Conservation (phyloP, 495 filamentous ascomycete species). For the Xylaria scruposa region DNA sequence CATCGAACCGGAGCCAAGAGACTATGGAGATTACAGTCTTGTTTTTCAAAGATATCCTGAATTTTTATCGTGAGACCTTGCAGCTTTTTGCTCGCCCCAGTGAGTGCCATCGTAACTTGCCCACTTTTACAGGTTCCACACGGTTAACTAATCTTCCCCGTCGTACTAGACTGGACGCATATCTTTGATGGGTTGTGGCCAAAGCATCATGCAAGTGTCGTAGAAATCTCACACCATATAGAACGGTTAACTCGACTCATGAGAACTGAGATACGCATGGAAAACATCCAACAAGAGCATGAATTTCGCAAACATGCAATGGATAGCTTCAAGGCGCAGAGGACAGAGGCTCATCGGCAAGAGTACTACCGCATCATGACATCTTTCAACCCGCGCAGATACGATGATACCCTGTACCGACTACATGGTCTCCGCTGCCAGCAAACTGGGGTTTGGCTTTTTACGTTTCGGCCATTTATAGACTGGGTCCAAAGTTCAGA, state of each 20-base stretch:
- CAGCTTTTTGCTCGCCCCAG: not conserved
- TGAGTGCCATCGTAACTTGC: not conserved
- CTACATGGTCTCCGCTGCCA: not conserved
- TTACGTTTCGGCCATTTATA: not conserved
- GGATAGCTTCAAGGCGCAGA: slow-evolving; percentile 19
- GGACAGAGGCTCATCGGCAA: not conserved
- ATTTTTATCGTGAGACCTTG: not conserved
- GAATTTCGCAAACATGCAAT: slow-evolving; percentile 23
- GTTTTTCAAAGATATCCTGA: not conserved
- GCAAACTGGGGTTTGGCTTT: not conserved
- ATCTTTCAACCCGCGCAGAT: not conserved
- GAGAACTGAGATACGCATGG: slow-evolving; percentile 32
- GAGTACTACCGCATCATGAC: not conserved
- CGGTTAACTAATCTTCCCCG: not conserved
- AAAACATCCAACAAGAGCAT: slow-evolving; percentile 36
- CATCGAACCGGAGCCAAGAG: not conserved
- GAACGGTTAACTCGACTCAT: slow-evolving; percentile 29
- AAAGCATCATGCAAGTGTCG: not conserved
- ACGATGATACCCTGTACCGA: not conserved
- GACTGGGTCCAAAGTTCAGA: not conserved
- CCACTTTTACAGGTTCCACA: not conserved
- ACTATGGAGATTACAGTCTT: not conserved
- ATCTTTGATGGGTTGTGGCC: not conserved
- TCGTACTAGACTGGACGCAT: not conserved
- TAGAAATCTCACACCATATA: slow-evolving; percentile 27